phyloP scores from a whole-genome alignment of 257 asterid species.

The Solanum pennellii region DNA sequence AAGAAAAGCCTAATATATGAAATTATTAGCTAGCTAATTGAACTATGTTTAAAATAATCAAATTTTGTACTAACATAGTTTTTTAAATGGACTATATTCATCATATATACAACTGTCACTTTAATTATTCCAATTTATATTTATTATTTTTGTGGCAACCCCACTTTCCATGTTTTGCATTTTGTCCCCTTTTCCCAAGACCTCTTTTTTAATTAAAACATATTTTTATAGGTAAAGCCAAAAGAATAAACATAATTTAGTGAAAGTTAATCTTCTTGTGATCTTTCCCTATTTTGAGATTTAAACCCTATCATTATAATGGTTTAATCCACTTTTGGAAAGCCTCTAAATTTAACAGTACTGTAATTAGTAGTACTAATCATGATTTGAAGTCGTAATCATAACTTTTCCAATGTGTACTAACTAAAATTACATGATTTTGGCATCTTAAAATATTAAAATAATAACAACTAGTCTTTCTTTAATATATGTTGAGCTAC shows the following conservation, averaged over 20 bases:
- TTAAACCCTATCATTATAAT: not conserved
- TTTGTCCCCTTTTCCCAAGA: not conserved
- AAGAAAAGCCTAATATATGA: not conserved
- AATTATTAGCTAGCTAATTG: not conserved
- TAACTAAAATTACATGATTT: not conserved
- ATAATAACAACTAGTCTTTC: not conserved
- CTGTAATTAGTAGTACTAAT: not conserved
- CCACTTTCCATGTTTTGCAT: not conserved
- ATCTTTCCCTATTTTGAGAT: slow-evolving; percentile 19
- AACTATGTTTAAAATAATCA: not conserved
- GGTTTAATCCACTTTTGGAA: not conserved
- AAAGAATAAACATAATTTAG: not conserved
- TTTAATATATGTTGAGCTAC: not conserved
- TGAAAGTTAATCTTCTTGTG: not conserved
- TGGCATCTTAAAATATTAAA: not conserved
- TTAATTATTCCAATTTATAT: not conserved
- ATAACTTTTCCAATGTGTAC: not conserved
- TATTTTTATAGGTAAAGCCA: not conserved
- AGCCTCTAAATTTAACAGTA: slow-evolving; percentile 11
- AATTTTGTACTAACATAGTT: not conserved
- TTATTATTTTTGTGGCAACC: not conserved
- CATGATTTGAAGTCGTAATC: not conserved
- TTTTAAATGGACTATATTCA: not conserved
- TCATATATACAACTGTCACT: not conserved
- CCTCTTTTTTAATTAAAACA: not conserved